Conservation (phyloP, 345 rosid species). For the Eucalyptus victrix region DNA sequence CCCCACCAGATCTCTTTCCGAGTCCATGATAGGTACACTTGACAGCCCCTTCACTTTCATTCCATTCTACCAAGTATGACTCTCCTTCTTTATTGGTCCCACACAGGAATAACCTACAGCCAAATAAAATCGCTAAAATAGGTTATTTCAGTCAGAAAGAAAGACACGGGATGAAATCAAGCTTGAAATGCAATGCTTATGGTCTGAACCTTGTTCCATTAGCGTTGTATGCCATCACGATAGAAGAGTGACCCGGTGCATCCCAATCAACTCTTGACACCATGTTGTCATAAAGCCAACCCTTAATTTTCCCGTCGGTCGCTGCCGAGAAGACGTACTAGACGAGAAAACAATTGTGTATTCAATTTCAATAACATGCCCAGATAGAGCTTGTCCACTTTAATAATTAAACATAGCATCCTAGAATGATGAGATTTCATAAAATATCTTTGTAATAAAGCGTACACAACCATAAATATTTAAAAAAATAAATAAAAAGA, state of each 20-base stretch:
- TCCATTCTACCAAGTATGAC: constrained; percentile 71
- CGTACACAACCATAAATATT: too few relatives aligned
- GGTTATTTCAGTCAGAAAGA: background rate
- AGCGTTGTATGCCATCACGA: constrained; percentile 50
- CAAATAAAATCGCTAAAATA: background rate
- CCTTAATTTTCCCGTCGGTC: too few relatives aligned
- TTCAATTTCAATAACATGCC: too few relatives aligned
- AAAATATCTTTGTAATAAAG: too few relatives aligned
- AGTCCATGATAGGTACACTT: constrained; percentile 51
- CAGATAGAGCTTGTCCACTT: accelerated
- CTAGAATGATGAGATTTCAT: too few relatives aligned
- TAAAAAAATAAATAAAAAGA: too few relatives aligned
- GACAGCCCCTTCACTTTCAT: constrained; percentile 65
- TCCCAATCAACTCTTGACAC: constrained; percentile 61
- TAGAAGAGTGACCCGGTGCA: constrained; percentile 53
- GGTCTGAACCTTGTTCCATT: constrained; percentile 54
- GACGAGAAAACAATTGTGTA: accelerated
- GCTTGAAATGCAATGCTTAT: background rate
- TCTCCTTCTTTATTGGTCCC: constrained; percentile 76
- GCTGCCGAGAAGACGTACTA: too few relatives aligned
- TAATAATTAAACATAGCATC: too few relatives aligned
- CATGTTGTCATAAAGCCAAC: constrained; percentile 57
- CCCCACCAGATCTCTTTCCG: constrained; percentile 45
- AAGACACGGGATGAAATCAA: background rate
- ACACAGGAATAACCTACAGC: constrained; percentile 51